Evolutionary conservation across 805 yeast species (phyloP), one percentile per base, ranked within the genome.

Genomic region (Teunomyces kruisii): DNA sequence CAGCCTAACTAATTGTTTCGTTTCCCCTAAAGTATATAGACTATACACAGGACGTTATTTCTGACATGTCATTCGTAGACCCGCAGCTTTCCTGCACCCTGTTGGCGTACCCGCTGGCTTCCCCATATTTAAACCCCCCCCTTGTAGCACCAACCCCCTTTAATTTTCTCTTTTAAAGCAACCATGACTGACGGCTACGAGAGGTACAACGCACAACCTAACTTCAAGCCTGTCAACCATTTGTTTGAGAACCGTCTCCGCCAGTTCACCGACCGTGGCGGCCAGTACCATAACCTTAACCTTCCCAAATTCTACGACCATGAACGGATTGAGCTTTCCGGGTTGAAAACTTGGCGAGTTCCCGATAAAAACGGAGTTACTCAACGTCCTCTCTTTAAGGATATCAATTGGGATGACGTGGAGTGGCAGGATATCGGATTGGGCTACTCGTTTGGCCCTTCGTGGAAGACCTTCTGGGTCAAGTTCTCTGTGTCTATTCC

Each of bases 391-490:
- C 65, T 76, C 27, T 86, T 84, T 64, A 65, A 72, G 42, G 82
- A 80, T 44, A 65, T 72, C 37, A 78, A 88, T 50, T 72, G 80
- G 52, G 70, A 62, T 16, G 57, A 58, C 3, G 59, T 74, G 28
- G 70, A 75, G 16, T 81, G 81, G 74, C 68, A 74, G 52, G 68
- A 72, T 17, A 84, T 88, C n/a, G 62, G 65, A 10, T 82, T 81
- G 52, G 95, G 94, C 16, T 84, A 87, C 53, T 67, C 74, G 7
- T 89, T 87, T 62, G 97, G 98, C 0, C 99, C 99, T 3, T 86
- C 95, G 10, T 92, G 99, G 99, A 84, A 92, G 47, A 86, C 98
- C 1, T 95, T 89, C 52, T 92, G 99, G 99, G 89, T 94, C 66
- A 78, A 81, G 53, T 68, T 92, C 15, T 66, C 74, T 10, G 65